Percentiles rank a stretch among this genome's conserved stretches.
These are phyloP conservation scores for Mucor indicus DNA, from an alignment of 371 early-diverging fungal genomes.

Conservation along the genomic window DNA sequence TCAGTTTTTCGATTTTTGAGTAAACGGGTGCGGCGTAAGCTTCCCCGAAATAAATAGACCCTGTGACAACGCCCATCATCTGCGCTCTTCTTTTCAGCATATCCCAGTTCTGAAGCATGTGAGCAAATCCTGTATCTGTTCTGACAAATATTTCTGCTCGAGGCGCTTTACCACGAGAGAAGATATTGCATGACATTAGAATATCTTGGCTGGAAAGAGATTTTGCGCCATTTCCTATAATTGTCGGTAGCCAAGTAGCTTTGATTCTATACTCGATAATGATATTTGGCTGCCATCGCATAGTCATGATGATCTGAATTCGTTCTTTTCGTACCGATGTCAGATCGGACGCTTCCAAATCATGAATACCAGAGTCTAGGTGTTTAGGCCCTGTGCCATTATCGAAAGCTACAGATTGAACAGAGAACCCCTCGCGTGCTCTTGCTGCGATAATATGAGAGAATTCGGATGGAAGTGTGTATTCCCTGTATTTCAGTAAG, in stretches of 20 bases:
- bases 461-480: slow-evolving; percentile 64
- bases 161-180: slow-evolving; percentile 41
- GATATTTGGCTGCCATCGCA: slow-evolving; percentile 88
- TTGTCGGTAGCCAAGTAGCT: slow-evolving; percentile 41
- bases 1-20: slow-evolving; percentile 66
- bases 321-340: slow-evolving; percentile 47
- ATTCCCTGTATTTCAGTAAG: slow-evolving; percentile 72
- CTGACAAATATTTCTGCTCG: slow-evolving; percentile 43
- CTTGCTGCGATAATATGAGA: slow-evolving; percentile 77
- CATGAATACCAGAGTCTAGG: slow-evolving; percentile 17
- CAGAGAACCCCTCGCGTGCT: slow-evolving; percentile 82
- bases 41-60: slow-evolving; percentile 35
- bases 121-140: slow-evolving; percentile 43
- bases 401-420: slow-evolving; percentile 61
- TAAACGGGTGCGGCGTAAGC: slow-evolving; percentile 53
- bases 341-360: slow-evolving; percentile 22
- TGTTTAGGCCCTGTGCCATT: slow-evolving; percentile 21
- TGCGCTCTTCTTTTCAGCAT: slow-evolving; percentile 37
- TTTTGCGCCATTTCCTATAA: slow-evolving; percentile 24
- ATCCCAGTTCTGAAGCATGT: slow-evolving; percentile 49
- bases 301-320: slow-evolving; percentile 64
- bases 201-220: slow-evolving; percentile 19
- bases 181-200: slow-evolving; percentile 32
- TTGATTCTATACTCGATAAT: slow-evolving; percentile 82
- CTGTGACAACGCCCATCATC: slow-evolving; percentile 49